Evolutionary conservation across 2,329 filamentous ascomycete species (phyloP).

Genomic region (Bipolaris zeicola): DNA sequence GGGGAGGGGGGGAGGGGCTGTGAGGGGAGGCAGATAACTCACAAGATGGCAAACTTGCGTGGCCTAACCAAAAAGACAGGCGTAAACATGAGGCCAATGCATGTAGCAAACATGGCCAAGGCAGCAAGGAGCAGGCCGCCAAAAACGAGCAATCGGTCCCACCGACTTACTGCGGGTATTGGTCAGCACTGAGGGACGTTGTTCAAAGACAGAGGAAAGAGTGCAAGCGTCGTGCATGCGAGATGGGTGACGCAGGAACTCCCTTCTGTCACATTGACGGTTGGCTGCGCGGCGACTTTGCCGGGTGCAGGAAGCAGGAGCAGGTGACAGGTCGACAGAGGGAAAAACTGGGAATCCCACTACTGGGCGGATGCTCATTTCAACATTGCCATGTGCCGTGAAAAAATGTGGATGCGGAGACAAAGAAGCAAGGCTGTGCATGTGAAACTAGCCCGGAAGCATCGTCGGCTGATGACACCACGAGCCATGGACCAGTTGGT

Average conservation of each 20-base stretch:
- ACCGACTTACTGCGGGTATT: constrained; percentile 78
- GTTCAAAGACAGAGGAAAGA: constrained; percentile 29
- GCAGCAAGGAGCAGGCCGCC: constrained; percentile 55
- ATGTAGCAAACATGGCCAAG: constrained; percentile 88
- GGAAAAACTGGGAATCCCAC: constrained; percentile 12
- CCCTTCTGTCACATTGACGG: constrained; percentile 41
- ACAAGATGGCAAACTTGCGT: constrained; percentile 96
- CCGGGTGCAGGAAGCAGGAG: constrained; percentile 31
- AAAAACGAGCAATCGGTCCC: constrained; percentile 94
- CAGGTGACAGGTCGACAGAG: constrained; percentile 34
- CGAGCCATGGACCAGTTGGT: constrained; percentile 25
- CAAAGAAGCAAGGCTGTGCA: constrained; percentile 27
- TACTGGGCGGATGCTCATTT: constrained; percentile 21
- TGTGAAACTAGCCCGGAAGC: constrained; percentile 33
- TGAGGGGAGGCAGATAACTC: constrained; percentile 63
- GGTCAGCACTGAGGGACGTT: constrained; percentile 40
- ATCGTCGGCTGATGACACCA: constrained; percentile 35
- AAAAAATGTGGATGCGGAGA: constrained; percentile 13
- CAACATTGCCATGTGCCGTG: constrained; percentile 28
- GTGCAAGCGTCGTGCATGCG: constrained; percentile 48
- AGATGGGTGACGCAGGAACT: constrained; percentile 51
- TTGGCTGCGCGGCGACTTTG: constrained; percentile 34
- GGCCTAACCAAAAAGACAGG: constrained; percentile 74
- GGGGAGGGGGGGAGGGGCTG: constrained; percentile 21
- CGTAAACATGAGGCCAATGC: constrained; percentile 83